phyloP scores from a whole-genome alignment of 306 rosid genomes.

The Ceratonia siliqua region DNA sequence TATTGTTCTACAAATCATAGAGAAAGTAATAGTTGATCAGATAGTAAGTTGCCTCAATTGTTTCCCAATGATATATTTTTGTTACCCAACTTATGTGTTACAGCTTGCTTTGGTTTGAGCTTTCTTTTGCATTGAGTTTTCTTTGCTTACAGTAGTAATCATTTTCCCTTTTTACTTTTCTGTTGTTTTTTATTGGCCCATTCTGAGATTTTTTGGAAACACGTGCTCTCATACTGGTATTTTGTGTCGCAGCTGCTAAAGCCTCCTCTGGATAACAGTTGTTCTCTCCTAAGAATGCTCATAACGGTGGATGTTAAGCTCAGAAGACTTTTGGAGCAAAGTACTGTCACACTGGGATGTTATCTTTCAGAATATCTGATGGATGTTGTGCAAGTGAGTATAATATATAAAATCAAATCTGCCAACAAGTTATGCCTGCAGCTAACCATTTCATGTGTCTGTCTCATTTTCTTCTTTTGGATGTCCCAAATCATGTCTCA shows the following conservation, averaged over 20 bases:
- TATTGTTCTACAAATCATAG: conserved; percentile 57
- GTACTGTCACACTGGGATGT: conserved; percentile 49
- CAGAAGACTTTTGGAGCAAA: conserved; percentile 54
- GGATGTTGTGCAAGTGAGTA: conserved; percentile 59
- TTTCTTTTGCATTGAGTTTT: not conserved
- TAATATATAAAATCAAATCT: conserved; percentile 20
- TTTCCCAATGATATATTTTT: not conserved
- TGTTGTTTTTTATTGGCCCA: conserved; percentile 11
- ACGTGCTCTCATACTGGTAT: conserved; percentile 25
- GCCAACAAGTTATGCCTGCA: not conserved
- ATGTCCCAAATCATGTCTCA: not conserved
- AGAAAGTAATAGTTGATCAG: conserved; percentile 58
- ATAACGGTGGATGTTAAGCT: conserved; percentile 58
- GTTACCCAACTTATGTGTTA: no score
- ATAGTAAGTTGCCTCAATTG: conserved; percentile 52
- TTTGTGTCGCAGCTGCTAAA: conserved; percentile 46
- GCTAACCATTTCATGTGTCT: conserved; percentile 3
- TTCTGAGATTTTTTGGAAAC: conserved; percentile 14
- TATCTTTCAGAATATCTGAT: conserved; percentile 61
- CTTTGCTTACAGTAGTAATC: not conserved
- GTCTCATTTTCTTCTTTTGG: conserved; percentile 13
- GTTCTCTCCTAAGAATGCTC: conserved; percentile 72
- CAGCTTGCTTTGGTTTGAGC: no score
- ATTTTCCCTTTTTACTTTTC: conserved; percentile 4
- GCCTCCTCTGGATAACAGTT: conserved; percentile 65